Evolutionary conservation across 768 basidiomycete genomes (phyloP), one percentile per base, ranked within the genome.

Genomic region (Termitomyces sp.): DNA sequence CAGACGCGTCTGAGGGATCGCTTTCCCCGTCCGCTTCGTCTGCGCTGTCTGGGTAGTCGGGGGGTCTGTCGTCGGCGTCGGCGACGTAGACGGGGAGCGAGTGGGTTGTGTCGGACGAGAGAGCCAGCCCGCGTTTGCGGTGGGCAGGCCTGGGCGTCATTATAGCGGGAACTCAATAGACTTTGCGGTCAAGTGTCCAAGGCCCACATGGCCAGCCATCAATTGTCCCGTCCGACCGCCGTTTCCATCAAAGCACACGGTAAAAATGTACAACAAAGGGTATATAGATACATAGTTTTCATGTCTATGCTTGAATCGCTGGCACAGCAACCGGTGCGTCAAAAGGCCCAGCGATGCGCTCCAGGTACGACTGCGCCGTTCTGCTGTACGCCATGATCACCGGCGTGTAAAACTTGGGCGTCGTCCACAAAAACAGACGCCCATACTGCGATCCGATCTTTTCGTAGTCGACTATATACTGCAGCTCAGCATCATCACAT

Each of bases 1-100:
- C 66, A 53, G 74, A 19, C 30, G 35, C 61, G 19, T 73, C 70
- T 66, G 84, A 82, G 1, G 83, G 80, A 64, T 89, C 87, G 40
- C 79, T 82, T 74, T 90, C 89, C 10, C 79, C 86, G 75, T 90
- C 89, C 15, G 80, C 86, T 64, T 91, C 89, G 66, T 89, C 84
- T 61, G 85, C 83, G 56, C 86, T 87, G 64, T 87, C 85, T 47
- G 87, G 81, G 63, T 90, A 90, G 65, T 87, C 86, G 37, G 88
- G 88, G 15, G 88, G 87, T 38, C 71, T 75, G 69, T 88, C 87
- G 41, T 72, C 78, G n/a, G 75, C 71, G 8, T 56, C 37, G 19
- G 69, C 64, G 41, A 78, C 78, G 70, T 89, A 89, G 57, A 82
- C 80, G 7, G 88, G 88, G 14, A 55, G 77, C 8, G 83, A 80